A percentile compares a stretch with the other conserved stretches of the same genome.
These are phyloP conservation scores for Solanum peruvianum DNA, from an alignment of 257 asterid genomes.

Conservation along the genomic window DNA sequence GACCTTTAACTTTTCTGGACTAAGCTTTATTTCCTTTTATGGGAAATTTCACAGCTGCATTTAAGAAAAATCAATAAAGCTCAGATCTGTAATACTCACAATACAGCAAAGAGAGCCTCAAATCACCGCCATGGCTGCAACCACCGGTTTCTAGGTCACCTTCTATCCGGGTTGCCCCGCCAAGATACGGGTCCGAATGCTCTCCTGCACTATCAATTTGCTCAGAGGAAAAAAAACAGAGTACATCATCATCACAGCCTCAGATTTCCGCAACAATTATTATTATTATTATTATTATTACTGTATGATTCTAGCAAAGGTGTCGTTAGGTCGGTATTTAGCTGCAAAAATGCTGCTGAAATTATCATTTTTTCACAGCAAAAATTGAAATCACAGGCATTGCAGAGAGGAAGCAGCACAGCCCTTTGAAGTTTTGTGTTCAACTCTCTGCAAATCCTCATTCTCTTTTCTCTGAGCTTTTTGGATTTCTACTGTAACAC, in stretches of 20 bases:
- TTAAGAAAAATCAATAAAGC: background rate
- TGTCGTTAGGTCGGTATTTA: background rate
- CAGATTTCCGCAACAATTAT: background rate
- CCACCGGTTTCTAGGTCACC: background rate
- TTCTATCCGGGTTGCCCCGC: background rate
- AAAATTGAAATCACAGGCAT: background rate
- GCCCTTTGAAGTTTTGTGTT: background rate
- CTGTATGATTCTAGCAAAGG: background rate
- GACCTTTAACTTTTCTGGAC: background rate
- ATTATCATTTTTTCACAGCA: background rate
- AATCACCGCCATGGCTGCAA: background rate
- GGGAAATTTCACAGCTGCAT: background rate
- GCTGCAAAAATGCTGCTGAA: background rate
- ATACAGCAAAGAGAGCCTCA: background rate
- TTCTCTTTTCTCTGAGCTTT: background rate
- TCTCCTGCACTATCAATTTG: background rate
- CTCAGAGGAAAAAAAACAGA: background rate
- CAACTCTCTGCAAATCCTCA: background rate
- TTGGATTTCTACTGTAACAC: background rate
- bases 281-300: background rate
- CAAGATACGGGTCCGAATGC: background rate
- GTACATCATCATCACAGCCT: background rate
- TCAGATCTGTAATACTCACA: background rate
- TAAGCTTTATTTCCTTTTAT: background rate
- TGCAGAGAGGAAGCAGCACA: background rate